Evolutionary conservation across 352 stramenopile species (phyloP), one percentile per base, ranked within the genome.

Genomic region (Poterioochromonas sp.): DNA sequence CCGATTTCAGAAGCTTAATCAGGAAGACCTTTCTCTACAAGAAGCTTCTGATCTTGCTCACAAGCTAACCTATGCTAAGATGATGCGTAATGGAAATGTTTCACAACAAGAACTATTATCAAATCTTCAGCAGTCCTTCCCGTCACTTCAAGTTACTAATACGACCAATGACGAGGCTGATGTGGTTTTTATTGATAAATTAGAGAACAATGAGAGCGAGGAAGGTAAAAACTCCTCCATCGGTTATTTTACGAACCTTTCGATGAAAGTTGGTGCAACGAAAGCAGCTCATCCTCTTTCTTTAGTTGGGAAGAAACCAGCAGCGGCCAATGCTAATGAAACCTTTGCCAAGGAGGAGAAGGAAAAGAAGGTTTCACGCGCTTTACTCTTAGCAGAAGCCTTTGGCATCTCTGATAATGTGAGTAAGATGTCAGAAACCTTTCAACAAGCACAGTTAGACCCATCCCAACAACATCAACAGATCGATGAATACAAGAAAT

Each of bases 261-360:
- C 47, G 15, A 26, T 26, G 15, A 26, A 15, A 15, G 26, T 26
- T 15, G 47, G 26, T 26, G 47, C 47, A 15, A 58, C 47, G 15
- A 58, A 58, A 58, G 26, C 58, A 5, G 15, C 35, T 47, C 63
- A 73, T 49, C 63, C 63, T n/a, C 40, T 73, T 8, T 73, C 63
- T 51, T 29, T 73, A 49, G 63, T 29, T 22, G 40, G 40, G 5
- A 26, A 49, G 35, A 73, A 32, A 43, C 5, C 8, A 20, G 37
- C 15, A 49, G n/a, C 63, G 2, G n/a, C 11, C 8, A 32, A 43
- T 3, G 40, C 22, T 29, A 3, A 5, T 32, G 12, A 32, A 11
- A 11, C 34, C 5, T 20, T 11, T 5, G 26, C 5, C 5, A 32
- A 37, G 34, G 26, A 68, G 58, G 35, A 29, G 12, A 49, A 73